Evolutionary conservation across 352 stramenopile species (phyloP).

Genomic region (Pythium inflatum): DNA sequence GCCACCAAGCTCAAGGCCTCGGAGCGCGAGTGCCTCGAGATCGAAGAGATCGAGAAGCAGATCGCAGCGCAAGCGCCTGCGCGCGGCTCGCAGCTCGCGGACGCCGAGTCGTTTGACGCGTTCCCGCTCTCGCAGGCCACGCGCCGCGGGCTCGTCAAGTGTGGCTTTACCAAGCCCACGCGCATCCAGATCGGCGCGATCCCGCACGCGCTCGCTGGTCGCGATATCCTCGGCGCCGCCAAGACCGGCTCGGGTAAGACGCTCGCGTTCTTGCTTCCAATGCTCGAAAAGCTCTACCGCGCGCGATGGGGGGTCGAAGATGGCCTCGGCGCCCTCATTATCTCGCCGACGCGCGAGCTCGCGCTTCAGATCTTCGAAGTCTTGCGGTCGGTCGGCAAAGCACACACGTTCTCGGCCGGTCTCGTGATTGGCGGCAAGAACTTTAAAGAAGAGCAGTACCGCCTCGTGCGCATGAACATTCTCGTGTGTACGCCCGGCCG

Average conservation of each 20-base stretch:
- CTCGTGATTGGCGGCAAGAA: constrained; percentile 98
- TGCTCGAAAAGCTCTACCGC: constrained; percentile 91
- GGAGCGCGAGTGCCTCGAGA: constrained; percentile 71
- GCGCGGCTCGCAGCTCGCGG: constrained; percentile 75
- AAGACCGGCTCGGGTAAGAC: constrained; percentile 96
- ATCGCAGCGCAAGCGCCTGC: constrained; percentile 78
- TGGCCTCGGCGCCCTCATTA: constrained; percentile 95
- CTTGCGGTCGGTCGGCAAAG: constrained; percentile 94
- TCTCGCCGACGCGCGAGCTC: constrained; percentile 98
- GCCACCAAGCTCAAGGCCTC: constrained; percentile 70
- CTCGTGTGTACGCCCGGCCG: constrained; percentile 97
- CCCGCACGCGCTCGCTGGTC: constrained; percentile 85
- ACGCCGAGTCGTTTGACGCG: constrained; percentile 78
- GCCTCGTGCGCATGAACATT: constrained; percentile 96
- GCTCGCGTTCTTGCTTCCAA: constrained; percentile 88
- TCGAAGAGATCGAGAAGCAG: constrained; percentile 62
- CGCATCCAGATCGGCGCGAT: constrained; percentile 89
- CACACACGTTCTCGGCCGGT: constrained; percentile 96
- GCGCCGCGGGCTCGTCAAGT: constrained; percentile 68
- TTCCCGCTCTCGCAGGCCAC: constrained; percentile 87
- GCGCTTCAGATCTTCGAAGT: constrained; percentile 99
- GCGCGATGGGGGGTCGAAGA: constrained; percentile 90
- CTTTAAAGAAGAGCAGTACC: constrained; percentile 93
- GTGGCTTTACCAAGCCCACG: constrained; percentile 86
- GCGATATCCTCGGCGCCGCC: constrained; percentile 91